Percentiles rank a stretch among this genome's conserved stretches.
phyloP scores from a whole-genome alignment of 2,329 filamentous ascomycete genomes.

The Pestalotiopsis sp. region DNA sequence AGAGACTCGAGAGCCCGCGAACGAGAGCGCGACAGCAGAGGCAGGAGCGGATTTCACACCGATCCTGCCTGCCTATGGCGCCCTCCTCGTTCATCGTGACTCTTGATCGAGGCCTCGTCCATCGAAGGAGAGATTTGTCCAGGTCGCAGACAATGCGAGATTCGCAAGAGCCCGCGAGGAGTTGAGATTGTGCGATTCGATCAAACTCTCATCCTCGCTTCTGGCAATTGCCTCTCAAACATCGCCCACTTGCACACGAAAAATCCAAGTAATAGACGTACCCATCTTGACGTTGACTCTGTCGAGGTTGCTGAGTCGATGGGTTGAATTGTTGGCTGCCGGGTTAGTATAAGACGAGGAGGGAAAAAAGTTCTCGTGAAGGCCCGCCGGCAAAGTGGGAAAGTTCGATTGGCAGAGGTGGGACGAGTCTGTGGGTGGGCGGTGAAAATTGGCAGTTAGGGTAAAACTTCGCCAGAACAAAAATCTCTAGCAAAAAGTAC shows the following conservation, averaged over 20 bases:
- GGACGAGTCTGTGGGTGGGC: constrained; percentile 37
- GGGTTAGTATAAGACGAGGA: not conserved
- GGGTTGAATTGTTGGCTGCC: constrained; percentile 32
- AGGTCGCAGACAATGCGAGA: constrained; percentile 12
- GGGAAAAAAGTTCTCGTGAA: constrained; percentile 9
- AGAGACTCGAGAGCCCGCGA: constrained; percentile 3
- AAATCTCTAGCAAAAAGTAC: constrained; percentile 10
- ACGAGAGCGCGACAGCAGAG: not conserved
- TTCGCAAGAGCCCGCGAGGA: constrained; percentile 2
- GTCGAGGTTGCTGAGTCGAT: constrained; percentile 36
- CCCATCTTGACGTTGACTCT: constrained; percentile 60
- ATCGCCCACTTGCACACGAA: constrained; percentile 37
- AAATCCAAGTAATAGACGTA: constrained; percentile 54
- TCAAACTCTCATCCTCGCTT: not conserved
- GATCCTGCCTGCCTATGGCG: not conserved
- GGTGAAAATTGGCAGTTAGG: constrained; percentile 51
- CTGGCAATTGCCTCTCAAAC: constrained; percentile 18
- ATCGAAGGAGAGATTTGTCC: constrained; percentile 14
- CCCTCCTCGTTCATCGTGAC: not conserved
- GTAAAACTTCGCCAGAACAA: constrained; percentile 22
- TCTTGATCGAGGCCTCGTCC: constrained; percentile 14
- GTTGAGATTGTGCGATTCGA: not conserved
- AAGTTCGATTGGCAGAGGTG: constrained; percentile 21
- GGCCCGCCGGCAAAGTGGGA: constrained; percentile 10
- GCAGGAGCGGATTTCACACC: not conserved